Base-by-base conservation (phyloP, 805 yeast species). In the Candida boleticola region DNA sequence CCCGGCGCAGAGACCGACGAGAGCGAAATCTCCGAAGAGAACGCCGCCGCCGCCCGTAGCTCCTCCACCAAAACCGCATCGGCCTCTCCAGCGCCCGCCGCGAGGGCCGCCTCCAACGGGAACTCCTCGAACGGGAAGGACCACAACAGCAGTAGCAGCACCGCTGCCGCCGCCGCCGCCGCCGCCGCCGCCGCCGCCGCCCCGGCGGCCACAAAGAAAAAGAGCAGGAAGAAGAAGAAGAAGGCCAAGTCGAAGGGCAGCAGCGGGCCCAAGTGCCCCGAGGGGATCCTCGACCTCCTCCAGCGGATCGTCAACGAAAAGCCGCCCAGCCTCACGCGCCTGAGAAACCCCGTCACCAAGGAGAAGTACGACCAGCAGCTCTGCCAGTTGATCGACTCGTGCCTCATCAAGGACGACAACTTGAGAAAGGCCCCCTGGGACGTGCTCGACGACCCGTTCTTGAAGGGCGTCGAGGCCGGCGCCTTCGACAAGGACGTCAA, bases 271-370 rank as follows among this genome's bases (percentile, higher is more conserved):
- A 20, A 14, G 3, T 44, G 31, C 42, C 95, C 95, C 2, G 85
- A 87, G 54, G 95, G 97, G 1, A 92, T 93, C 34, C 71, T 93
- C 49, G 99, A 93, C 57, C 71, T 93, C 16, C 63, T 93, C 42
- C 98, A 93, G 66, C 70, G 97, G 53, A 90, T 93, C 33, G 99
- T 93, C 19, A 88, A 90, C 55, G 99, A 93, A 60, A 82, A 82
- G 2, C 89, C 97, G 0, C 99, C 99, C 9, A 68, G 76, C 1
- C 71, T 90, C 36, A 45, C 57, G 1, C 50, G 60, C 25, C 52
- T 71, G 46, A 50, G 56, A 51, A 63, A 73, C 52, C 54, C 49
- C 2, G 36, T 43, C 5, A 64, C 65, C 10, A 44, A 46, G 3
- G 27, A 41, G 23, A 45, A 44, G 3, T 82, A 68, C 53, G 76